Base-by-base conservation (phyloP, 2,329 filamentous ascomycete species). In the Periglandula ipomoeae region DNA sequence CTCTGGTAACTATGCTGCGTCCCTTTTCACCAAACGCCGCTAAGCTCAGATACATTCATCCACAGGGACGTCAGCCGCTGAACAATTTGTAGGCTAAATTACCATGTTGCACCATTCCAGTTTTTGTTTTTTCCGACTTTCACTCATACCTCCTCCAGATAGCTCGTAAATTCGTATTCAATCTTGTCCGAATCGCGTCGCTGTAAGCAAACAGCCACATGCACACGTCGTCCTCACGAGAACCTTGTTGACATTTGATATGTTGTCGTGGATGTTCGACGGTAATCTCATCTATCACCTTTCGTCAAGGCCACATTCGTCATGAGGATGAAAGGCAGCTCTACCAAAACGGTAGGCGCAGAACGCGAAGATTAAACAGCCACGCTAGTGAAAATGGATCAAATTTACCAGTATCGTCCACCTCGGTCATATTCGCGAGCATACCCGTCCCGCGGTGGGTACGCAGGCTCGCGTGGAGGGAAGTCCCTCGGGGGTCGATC, bases 401-500 rank as follows among this genome's bases (percentile, higher is more conserved):
- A 47, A 46, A 66, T 63, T 71, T 72, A 73, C 70, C 70, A 76
- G 65, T 75, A 75, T 53, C 70, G 70, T 52, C 70, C 70, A 56
- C 72, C 67, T 55, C 73, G 69, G 32, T 73, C 69, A 59, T 78
- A 78, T 45, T 75, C 73, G 51, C 71, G 71, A 46, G 67, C 58
- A 55, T 72, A 71, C 26, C 63, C 68, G 38, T 67, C 65, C 20
- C 65, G 69, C 45, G 54, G 51, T 26, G 70, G 67, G 41, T 69
- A 69, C 46, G 60, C 59, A 23, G 63, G 60, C 45, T 68, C 66
- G 39, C 65, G 59, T 58, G 61, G 82, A 76, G 52, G 71, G 69
- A 59, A 68, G 45, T 78, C 76, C 38, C 75, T 68, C 8, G 75
- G 69, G 30, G 74, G 73, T 17, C 77, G 74, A 48, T 81, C 77